Conservation (phyloP, 306 rosid genomes). For the Rubus idaeus region DNA sequence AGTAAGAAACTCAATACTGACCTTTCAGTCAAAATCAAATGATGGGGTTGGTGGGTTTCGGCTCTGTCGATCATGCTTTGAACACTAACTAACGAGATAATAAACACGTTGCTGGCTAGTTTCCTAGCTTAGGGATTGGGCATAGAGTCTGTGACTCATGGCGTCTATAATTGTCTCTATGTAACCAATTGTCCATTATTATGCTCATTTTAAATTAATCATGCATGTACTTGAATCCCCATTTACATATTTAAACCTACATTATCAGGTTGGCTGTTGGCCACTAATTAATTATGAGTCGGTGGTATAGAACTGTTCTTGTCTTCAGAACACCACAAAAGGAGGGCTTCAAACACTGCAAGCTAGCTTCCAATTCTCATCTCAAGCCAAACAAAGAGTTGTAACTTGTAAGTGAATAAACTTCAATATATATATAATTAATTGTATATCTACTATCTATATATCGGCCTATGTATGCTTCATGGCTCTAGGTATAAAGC, state of each 20-base stretch:
- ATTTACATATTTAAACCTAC: conserved; percentile 34
- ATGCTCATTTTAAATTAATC: conserved; percentile 33
- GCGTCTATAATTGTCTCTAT: conserved; percentile 53
- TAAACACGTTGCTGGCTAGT: conserved; percentile 15
- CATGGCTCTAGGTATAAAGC: conserved; percentile 15
- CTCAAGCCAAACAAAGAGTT: background rate
- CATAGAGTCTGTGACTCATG: conserved; percentile 64
- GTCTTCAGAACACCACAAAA: conserved; percentile 32
- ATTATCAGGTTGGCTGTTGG: conserved; percentile 73
- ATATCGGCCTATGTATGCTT: background rate
- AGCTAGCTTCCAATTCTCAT: conserved; percentile 31
- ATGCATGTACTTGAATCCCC: conserved; percentile 29
- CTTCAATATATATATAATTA: background rate
- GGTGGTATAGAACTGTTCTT: conserved; percentile 33
- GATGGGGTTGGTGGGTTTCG: conserved; percentile 22
- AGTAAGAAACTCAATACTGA: background rate
- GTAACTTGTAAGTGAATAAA: background rate
- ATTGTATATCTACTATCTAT: background rate
- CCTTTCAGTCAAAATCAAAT: conserved; percentile 33
- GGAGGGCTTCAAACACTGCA: background rate
- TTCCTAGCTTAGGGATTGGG: conserved; percentile 33
- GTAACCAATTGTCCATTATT: conserved; percentile 46
- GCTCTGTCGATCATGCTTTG: conserved; percentile 34
- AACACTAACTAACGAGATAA: conserved; percentile 23
- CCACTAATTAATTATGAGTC: conserved; percentile 55